phyloP scores from a whole-genome alignment of 257 asterid species.

The Przewalskia tangutica region DNA sequence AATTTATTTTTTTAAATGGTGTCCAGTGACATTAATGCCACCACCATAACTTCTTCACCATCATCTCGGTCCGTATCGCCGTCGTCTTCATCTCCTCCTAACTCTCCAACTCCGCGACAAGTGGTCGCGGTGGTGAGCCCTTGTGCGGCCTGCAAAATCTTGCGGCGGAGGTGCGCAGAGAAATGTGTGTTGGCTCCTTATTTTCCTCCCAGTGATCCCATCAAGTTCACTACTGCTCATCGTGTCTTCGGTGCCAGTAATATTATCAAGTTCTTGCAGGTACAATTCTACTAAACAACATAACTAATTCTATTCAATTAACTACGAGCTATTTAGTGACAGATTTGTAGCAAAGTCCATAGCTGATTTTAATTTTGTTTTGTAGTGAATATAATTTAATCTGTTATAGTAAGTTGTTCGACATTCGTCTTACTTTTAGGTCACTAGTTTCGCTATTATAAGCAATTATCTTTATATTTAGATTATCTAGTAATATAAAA shows the following conservation, averaged over 20 bases:
- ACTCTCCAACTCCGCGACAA: constrained; percentile 12
- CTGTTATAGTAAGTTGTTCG: background rate
- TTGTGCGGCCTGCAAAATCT: constrained; percentile 12
- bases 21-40: background rate
- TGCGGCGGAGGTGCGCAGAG: constrained; percentile 10
- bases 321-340: background rate
- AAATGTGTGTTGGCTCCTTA: constrained; percentile 13
- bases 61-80: constrained; percentile 24
- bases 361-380: background rate
- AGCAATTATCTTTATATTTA: background rate
- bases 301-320: background rate
- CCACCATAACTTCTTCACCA: constrained; percentile 17
- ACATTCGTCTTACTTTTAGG: background rate
- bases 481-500: background rate
- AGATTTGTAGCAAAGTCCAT: background rate
- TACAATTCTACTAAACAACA: background rate
- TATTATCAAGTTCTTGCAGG: constrained; percentile 17
- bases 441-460: background rate
- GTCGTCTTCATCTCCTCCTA: constrained; percentile 17
- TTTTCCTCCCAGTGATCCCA: constrained; percentile 12
- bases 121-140: constrained; percentile 24
- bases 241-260: constrained; percentile 14
- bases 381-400: background rate
- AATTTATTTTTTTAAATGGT: background rate
- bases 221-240: constrained; percentile 12